A percentile compares a stretch with the other conserved stretches of the same genome.
Evolutionary conservation across 768 basidiomycete genomes (phyloP).

Genomic region (Lepiota venenata): DNA sequence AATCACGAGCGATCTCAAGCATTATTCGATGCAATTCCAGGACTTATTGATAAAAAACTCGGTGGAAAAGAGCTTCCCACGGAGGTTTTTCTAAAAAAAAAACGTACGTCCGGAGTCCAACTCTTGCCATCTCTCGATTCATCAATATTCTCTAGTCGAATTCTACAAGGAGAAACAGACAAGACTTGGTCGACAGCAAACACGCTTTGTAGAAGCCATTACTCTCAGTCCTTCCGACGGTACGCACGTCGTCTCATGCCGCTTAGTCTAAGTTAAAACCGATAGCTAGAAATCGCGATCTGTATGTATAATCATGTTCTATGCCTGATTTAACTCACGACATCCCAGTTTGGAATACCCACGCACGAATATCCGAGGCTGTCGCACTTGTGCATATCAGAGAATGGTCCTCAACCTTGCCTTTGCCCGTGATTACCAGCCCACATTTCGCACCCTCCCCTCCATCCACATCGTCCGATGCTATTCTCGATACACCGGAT

Average conservation of each 20-base stretch:
- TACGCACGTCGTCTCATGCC: slow-evolving; percentile 22
- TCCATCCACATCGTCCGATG: neutral
- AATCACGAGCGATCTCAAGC: slow-evolving; percentile 56
- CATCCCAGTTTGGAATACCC: slow-evolving; percentile 71
- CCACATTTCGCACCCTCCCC: neutral
- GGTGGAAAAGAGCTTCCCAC: slow-evolving; percentile 70
- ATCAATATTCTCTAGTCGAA: slow-evolving; percentile 42
- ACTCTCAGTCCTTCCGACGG: slow-evolving; percentile 72
- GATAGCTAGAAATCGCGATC: slow-evolving; percentile 55
- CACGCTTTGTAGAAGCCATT: slow-evolving; percentile 49
- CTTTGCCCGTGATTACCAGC: slow-evolving; percentile 27
- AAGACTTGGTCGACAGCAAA: slow-evolving; percentile 49
- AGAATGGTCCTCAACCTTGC: slow-evolving; percentile 45
- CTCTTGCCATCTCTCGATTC: neutral
- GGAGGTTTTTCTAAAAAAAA: slow-evolving; percentile 76
- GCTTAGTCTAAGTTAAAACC: neutral
- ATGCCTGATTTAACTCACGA: neutral
- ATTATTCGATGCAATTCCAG: slow-evolving; percentile 61
- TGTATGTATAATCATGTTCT: slow-evolving; percentile 42
- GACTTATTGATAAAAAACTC: slow-evolving; percentile 55
- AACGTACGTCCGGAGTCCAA: slow-evolving; percentile 39
- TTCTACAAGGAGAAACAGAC: slow-evolving; percentile 73
- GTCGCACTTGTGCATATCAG: slow-evolving; percentile 58
- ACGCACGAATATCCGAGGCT: slow-evolving; percentile 51
- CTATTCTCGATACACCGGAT: slow-evolving; percentile 64